Base-by-base conservation (phyloP, 2,329 filamentous ascomycete species). In the Didymosphaeria variabile region DNA sequence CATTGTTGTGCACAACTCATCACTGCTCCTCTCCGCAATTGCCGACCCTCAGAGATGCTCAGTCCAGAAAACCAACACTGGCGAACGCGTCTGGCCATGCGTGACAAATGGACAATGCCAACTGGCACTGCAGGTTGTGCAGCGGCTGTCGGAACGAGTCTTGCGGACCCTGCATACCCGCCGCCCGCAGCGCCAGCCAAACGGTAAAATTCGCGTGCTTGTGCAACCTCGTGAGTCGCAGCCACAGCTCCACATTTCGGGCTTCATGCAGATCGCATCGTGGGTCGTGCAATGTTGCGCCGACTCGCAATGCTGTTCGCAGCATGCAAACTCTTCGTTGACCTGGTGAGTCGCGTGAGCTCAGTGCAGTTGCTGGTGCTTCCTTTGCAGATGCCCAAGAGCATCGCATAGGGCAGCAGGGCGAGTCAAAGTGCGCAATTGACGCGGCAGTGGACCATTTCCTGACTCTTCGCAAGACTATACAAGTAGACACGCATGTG, bases 51-150 rank as follows among this genome's bases (percentile, higher is more conserved):
- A 49, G 8, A 6, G 36, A 45, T 2, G 31, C 31, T 36, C 49
- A 31, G 19, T 56, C n/a, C 15, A 56, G 12, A 13, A 4, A 21
- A 31, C 34, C 31, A 45, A 19, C 53, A 47, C 44, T 17, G 1
- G 38, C 15, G 17, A n/a, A 17, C 36, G 36, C 15, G 12, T 46
- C 40, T 38, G 21, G 26, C 51, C 51, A 38, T 45, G 52, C 23
- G 38, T 55, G 45, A 57, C 55, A 50, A 34, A 51, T 32, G 34
- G 31, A 7, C 29, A 8, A 8, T 46, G 52, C 46, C 58, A 55
- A 52, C 58, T 55, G 51, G 46, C 58, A 60, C 58, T 42, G 58
- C 57, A 57, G n/a, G n/a, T n/a, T n/a, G 23, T n/a, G 42, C 58
- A 50, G 34, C 26, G 44, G 58, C 15, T 17, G 45, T 2, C 13